Base-by-base conservation (phyloP, 2,329 filamentous ascomycete genomes). In the Aspergillus sp. region DNA sequence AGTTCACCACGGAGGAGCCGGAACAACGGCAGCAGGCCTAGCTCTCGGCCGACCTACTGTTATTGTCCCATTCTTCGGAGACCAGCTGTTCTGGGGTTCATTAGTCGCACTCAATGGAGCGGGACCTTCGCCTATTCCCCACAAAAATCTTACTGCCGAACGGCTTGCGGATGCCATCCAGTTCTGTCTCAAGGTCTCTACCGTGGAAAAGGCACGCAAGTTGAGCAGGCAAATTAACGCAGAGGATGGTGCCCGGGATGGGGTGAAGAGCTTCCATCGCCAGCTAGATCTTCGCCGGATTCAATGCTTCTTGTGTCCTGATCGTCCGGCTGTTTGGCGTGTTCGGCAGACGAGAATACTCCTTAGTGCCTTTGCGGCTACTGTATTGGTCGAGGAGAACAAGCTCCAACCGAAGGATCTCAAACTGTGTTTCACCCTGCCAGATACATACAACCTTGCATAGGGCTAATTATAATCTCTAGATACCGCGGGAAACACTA, bases 1-100 rank as follows among this genome's bases (percentile, higher is more conserved):
- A 1, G 84, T 90, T 5, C 88, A 94, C 60, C 88, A 93, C 50
- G 88, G 88, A 31, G 88, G 88, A 46, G 88, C 88, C 19, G 88
- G 88, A 27, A 94, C 88, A 2, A 91, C 87, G 2, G 87, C 88
- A 2, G 86, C 86, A 1, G 88, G 88, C 29, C 86, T 94, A 48
- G 79, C 83, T 26, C 78, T 81, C 1, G 88, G 88, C 13, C 82
- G 82, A 46, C 88, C 88, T 3, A 93, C 88, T 0, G 78, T 90
- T 1, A 77, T 94, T 5, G 83, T 94, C 0, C 88, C 88, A 0
- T 94, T 94, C 69, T 94, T 90, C 59, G 86, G 86, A 1, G 86
- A 90, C 54, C 86, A 90, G 61, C 83, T 82, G 1, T 90, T 90
- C 57, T 90, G 86, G 86, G 86, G 86, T 8, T 73, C 80, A n/a